Evolutionary conservation across 768 basidiomycete species (phyloP).

Genomic region (Tylopilus felleus): DNA sequence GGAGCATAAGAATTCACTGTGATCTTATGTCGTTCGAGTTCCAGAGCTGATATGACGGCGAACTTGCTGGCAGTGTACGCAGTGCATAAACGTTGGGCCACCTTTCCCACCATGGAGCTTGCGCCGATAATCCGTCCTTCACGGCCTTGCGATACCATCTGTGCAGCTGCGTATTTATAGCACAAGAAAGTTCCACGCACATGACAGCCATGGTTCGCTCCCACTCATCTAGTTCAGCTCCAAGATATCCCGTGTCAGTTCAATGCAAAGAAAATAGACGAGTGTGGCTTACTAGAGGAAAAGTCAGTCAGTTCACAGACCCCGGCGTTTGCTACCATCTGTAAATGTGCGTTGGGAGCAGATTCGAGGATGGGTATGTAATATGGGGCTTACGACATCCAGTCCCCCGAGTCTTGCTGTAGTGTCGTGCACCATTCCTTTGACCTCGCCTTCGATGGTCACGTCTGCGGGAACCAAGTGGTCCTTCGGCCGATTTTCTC

Average conservation of each 20-base stretch:
- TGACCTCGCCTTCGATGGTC: constrained; percentile 39
- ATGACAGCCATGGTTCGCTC: constrained; percentile 34
- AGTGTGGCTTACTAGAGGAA: constrained; percentile 3
- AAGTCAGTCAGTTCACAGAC: not conserved
- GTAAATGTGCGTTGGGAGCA: not conserved
- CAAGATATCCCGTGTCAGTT: no score
- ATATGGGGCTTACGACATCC: constrained; percentile 40
- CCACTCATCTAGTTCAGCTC: no score
- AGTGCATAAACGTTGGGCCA: not conserved
- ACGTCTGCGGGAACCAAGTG: constrained; percentile 37
- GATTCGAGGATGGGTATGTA: no score
- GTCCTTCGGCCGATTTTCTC: constrained; percentile 24
- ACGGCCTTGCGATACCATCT: constrained; percentile 53
- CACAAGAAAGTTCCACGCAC: constrained; percentile 57
- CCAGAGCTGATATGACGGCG: constrained; percentile 29
- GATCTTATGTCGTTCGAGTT: constrained; percentile 34
- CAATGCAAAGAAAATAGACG: not conserved
- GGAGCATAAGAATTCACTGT: constrained; percentile 43
- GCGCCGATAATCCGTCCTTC: constrained; percentile 56
- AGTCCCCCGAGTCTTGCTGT: constrained; percentile 37
- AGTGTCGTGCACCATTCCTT: constrained; percentile 34
- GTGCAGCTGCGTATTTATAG: constrained; percentile 59
- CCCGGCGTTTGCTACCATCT: constrained; percentile 14
- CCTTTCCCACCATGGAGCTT: constrained; percentile 12
- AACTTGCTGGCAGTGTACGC: constrained; percentile 40